Conservation (phyloP, 2,329 filamentous ascomycete genomes). For the Exophiala spinifera region DNA sequence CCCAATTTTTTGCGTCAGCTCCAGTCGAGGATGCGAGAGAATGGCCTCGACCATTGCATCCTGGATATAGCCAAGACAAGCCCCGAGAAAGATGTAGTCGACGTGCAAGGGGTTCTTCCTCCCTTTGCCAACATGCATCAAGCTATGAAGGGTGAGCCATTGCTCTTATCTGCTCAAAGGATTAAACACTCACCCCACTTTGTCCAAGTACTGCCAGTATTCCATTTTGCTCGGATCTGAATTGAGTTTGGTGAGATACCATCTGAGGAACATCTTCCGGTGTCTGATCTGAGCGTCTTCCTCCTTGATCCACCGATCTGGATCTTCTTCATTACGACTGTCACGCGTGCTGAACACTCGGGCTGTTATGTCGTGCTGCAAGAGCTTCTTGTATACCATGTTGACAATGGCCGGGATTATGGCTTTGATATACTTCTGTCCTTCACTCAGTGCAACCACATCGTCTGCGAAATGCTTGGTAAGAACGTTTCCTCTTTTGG, state of each 20-base stretch:
- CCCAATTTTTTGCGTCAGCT: constrained; percentile 65
- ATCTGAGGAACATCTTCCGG: constrained; percentile 73
- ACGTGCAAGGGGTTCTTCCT: constrained; percentile 67
- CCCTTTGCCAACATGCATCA: constrained; percentile 78
- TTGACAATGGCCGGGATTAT: constrained; percentile 80
- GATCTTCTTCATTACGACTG: constrained; percentile 63
- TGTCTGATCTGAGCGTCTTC: constrained; percentile 71
- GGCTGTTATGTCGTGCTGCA: constrained; percentile 78
- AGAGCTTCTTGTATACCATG: constrained; percentile 77
- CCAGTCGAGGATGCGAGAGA: constrained; percentile 65
- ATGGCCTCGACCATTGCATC: constrained; percentile 75
- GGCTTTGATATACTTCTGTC: constrained; percentile 74
- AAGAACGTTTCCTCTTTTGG: too few relatives aligned
- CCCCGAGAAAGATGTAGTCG: constrained; percentile 76
- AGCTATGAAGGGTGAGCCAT: constrained; percentile 39
- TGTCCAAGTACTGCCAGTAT: constrained; percentile 81
- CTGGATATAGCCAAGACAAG: constrained; percentile 69
- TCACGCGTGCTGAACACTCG: constrained; percentile 65
- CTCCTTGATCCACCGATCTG: constrained; percentile 63
- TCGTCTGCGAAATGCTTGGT: constrained; percentile 52
- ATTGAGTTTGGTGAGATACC: constrained; percentile 71
- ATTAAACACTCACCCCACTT: constrained; percentile 63
- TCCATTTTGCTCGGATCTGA: constrained; percentile 71
- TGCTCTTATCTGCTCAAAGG: background rate
- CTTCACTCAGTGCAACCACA: constrained; percentile 65